Evolutionary conservation across 257 asterid species (phyloP).

Genomic region (Solanum boliviense): DNA sequence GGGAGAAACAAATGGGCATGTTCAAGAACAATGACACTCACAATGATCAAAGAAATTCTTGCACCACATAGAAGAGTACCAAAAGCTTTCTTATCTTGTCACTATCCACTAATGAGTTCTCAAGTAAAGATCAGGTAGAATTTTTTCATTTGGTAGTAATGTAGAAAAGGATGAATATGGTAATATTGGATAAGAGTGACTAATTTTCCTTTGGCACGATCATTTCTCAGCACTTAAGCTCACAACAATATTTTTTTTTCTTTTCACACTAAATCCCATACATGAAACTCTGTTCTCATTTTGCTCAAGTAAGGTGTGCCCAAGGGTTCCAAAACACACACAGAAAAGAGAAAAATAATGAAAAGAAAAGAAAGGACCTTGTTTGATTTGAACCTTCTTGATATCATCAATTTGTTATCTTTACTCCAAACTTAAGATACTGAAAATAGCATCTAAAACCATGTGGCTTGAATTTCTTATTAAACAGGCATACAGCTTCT

Average conservation of each 20-base stretch:
- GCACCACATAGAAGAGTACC: not conserved
- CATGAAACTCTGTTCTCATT: not conserved
- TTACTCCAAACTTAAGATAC: not conserved
- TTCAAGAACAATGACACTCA: not conserved
- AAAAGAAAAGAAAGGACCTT: not conserved
- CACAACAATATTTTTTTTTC: not conserved
- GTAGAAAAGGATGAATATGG: not conserved
- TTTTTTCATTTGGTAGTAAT: not conserved
- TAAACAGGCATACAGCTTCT: conserved; percentile 87
- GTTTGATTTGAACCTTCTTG: not conserved
- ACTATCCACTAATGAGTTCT: not conserved
- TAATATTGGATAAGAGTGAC: not conserved
- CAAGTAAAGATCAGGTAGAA: not conserved
- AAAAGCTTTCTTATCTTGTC: not conserved
- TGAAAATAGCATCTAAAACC: not conserved
- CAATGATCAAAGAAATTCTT: not conserved
- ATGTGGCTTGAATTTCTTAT: not conserved
- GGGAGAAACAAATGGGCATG: not conserved
- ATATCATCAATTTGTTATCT: not conserved
- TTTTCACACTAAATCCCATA: not conserved
- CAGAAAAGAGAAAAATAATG: not conserved
- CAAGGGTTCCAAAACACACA: not conserved
- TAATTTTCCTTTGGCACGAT: not conserved
- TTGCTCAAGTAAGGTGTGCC: not conserved
- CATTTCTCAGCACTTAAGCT: not conserved